Evolutionary conservation across 1,284 basidiomycete genomes (phyloP), one percentile per base, ranked within the genome.

Genomic region (Pterula multifida): DNA sequence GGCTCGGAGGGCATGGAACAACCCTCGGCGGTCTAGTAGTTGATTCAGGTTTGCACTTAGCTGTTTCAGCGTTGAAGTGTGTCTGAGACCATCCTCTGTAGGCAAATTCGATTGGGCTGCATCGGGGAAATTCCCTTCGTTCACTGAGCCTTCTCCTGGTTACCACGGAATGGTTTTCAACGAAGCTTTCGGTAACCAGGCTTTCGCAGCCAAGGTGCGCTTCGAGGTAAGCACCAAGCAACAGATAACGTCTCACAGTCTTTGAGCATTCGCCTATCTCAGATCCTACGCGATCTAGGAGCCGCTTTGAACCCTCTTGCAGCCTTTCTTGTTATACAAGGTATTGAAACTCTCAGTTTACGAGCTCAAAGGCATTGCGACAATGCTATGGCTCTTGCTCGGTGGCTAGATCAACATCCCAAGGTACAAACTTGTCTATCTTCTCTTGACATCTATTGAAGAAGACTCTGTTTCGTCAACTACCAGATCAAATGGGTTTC

Each of bases 1-100:
- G 85, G 85, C 85, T 87, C 42, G 80, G 83, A 23, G 83, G 85
- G 0, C 85, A 85, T 58, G 83, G 85, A 46, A 87, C 80, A 9
- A 85, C 82, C n/a, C 82, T 88, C 47, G 84, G 70, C 1, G 85
- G 79, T 53, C 73, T 80, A 21, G 64, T 82, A 49, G 60, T 81
- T 50, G 79, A 81, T 62, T 65, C 70, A 24, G 39, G 39, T 42
- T 11, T n/a, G 6, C 19, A 9, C 21, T 17, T 17, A 42, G 9
- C 39, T 42, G 6, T 19, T 6, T 17, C 39, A 22, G 39, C 39
- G 6, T 42, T 19, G 9, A n/a, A 17, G 9, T 42, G n/a, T 17
- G 9, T n/a, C 39, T 42, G 6, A 6, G 9, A 17, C 39, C 9
- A 6, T 42, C 39, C 4, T 9, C 39, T 15, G 4, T 17, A 42